phyloP scores from a whole-genome alignment of 345 rosid species.

The Eucalyptus sideroxylon region DNA sequence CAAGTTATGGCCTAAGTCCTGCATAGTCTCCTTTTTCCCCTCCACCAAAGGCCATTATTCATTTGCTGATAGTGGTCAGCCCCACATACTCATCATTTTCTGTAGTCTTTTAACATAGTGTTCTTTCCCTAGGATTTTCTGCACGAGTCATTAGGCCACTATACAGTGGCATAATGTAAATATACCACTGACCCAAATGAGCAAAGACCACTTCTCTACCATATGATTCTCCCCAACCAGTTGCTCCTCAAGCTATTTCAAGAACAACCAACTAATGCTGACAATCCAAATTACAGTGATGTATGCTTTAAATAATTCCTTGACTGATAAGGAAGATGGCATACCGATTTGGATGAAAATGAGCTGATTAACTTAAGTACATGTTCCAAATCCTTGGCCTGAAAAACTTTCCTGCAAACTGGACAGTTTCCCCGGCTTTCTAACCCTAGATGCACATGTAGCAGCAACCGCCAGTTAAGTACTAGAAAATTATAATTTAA shows the following conservation, averaged over 20 bases:
- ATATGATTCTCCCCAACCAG: background rate
- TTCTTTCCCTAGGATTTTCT: background rate
- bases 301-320: background rate
- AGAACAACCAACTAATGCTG: background rate
- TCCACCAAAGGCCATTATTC: background rate
- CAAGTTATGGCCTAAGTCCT: background rate
- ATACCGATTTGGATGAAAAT: conserved; percentile 42
- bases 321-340: background rate
- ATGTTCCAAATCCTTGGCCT: conserved; percentile 61
- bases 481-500: background rate
- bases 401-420: conserved; percentile 76
- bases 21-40: background rate
- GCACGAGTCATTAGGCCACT: background rate
- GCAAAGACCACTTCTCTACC: background rate
- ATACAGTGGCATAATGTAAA: background rate
- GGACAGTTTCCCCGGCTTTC: conserved; percentile 68
- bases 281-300: background rate
- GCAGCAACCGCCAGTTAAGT: background rate
- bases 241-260: background rate
- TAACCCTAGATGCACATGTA: conserved; percentile 8
- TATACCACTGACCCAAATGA: background rate
- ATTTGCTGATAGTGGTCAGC: background rate
- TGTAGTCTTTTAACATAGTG: background rate
- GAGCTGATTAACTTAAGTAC: conserved; percentile 60
- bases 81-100: background rate